Evolutionary conservation across 345 rosid genomes (phyloP), one percentile per base, ranked within the genome.

Genomic region (Noccaea caerulescens): DNA sequence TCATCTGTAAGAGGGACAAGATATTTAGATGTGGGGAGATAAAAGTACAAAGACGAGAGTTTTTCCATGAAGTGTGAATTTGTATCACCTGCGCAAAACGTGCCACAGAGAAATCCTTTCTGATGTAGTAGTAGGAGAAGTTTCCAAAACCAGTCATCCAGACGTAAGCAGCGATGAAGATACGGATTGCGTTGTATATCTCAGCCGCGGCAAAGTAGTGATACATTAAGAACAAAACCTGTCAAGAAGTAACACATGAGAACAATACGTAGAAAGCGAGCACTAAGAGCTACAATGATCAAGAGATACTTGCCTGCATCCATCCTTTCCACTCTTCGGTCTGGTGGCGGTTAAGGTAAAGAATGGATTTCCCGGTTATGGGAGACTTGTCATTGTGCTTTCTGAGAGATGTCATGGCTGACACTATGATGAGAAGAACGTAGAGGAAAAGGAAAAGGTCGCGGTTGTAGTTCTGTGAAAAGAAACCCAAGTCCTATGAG

Each of bases 281-380:
- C 38, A 27, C 36, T 39, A 10, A 60, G 46, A 41, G 14, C 33
- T 47, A 9, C 34, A 51, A 33, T 52, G n/a, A 63, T 4, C 25
- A 61, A 62, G 67, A 76, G 70, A 76, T 9, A 80, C 90, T 84
- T 76, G 84, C 99, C 99, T 94, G 98, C 99, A 94, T 94, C 97
- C 98, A 94, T 76, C 98, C 98, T 84, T 87, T 94, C 99, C 99
- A 94, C 77, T 94, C 97, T 73, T 91, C 97, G n/a, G 98, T 93
- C 73, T 93, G 96, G 83, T 91, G 92, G 58, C 94, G 84, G 74
- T 86, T 89, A 72, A 94, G 97, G 83, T 89, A 94, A 13, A 82
- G 89, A 54, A 85, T 84, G 59, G 96, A 50, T 72, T 89, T 91
- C 70, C 98, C 97, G 71, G 87, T 80, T 60, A 88, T 83, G 16